Base-by-base conservation (phyloP, 495 filamentous ascomycete species). In the Pyronema domesticum region DNA sequence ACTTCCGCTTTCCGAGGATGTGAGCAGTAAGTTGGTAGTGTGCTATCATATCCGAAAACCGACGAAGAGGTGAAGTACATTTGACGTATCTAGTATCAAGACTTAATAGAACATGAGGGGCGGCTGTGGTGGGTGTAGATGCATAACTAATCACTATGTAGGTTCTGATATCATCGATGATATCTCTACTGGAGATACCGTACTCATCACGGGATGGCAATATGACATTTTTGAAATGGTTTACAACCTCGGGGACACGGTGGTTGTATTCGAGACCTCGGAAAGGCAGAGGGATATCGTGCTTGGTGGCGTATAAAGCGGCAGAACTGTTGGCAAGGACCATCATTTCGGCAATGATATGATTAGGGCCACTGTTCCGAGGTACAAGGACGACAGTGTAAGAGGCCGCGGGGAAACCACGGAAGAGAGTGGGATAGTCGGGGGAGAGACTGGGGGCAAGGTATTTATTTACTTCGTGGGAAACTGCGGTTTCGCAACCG, bases 21-120 rank as follows among this genome's bases (percentile, higher is more conserved):
- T 82, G 82, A 0, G 86, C 80, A 67, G 93, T 81, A 58, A 98
- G 87, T 61, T 96, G 89, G 75, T 86, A 95, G 66, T 95, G 88
- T 0, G 77, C 72, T n/a, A 95, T 69, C 57, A 96, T 67, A 66
- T 98, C 91, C 13, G 70, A 68, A 68, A 81, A 95, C 33, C 91
- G 76, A 14, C 91, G 84, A 7, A 98, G 72, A 2, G 91, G 91
- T 58, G 81, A 87, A 1, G 91, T 96, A 39, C 79, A 78, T 61
- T 86, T 91, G 56, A 79, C 70, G 64, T 95, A 94, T 37, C 78
- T 70, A 45, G 80, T 69, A 1, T 60, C 55, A 4, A 83, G 58
- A 10, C 85, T 87, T 14, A 95, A 68, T 7, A 73, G 65, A 34
- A 71, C 68, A 60, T 85, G 76, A 14, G 70, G 74, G 42, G 76